phyloP scores from a whole-genome alignment of 805 yeast species.

The Sugiyamaella valdiviana region DNA sequence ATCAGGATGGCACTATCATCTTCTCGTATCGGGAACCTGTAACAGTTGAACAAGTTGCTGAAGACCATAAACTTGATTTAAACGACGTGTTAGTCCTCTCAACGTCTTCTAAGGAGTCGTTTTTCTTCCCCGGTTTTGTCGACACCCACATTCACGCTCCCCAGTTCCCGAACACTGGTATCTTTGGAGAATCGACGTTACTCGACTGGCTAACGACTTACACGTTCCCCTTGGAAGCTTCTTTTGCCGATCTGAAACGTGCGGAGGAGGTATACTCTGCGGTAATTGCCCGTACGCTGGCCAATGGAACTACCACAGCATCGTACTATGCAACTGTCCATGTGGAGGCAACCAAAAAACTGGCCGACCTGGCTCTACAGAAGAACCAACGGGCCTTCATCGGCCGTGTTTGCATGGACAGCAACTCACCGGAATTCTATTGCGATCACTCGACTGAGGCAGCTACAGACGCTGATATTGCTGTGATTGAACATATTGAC shows the following conservation, averaged over 20 bases:
- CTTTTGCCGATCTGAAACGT: constrained; percentile 45
- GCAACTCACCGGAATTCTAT: constrained; percentile 69
- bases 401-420: constrained; percentile 93
- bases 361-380: constrained; percentile 63
- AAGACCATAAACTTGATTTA: constrained; percentile 14
- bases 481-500: constrained; percentile 52
- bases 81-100: constrained; percentile 5
- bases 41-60: constrained; percentile 30
- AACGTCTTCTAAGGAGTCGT: constrained; percentile 28
- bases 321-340: constrained; percentile 89
- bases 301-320: constrained; percentile 86
- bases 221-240: constrained; percentile 83
- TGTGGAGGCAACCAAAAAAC: constrained; percentile 60
- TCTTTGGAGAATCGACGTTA: constrained; percentile 78
- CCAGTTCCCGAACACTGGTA: constrained; percentile 74
- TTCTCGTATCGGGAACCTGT: constrained; percentile 27
- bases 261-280: constrained; percentile 61
- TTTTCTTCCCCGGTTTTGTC: constrained; percentile 76
- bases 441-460: constrained; percentile 48
- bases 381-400: constrained; percentile 82
- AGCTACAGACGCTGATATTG: constrained; percentile 47
- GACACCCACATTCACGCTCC: constrained; percentile 85
- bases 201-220: constrained; percentile 84
- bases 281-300: constrained; percentile 63
- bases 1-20: constrained; percentile 47